Evolutionary conservation across 768 basidiomycete species (phyloP), one percentile per base, ranked within the genome.

Genomic region (Psilocybe cubensis): DNA sequence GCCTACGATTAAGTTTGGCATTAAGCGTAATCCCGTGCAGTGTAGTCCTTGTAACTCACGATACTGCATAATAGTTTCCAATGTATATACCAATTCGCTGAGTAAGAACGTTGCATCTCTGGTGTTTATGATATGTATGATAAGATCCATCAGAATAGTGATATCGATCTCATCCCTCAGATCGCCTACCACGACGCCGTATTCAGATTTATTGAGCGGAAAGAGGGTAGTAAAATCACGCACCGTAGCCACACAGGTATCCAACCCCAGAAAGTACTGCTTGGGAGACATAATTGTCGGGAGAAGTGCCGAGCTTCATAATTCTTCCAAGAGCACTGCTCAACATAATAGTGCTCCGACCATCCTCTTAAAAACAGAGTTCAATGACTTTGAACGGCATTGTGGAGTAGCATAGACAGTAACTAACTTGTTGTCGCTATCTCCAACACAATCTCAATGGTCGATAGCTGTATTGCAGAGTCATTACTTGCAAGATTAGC

Each of bases 401-500:
- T n/a, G n/a, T n/a, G n/a, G 14, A 12, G 48, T 7, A 57, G 6
- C 7, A 25, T 10, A 35, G 4, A 23, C 17, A 14, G 18, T 31
- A n/a, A 35, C 56, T 9, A 11, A 57, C 56, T 33, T 43, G 43
- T 38, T 28, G 44, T 42, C 21, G 41, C 28, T 33, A 51, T 33
- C 12, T 45, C 29, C n/a, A 28, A 25, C 12, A 57, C 31, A 28
- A 52, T 52, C 8, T 52, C 44, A 3, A 57, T 12, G n/a, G 52
- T 42, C n/a, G 45, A n/a, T 24, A n/a, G 35, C 40, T 57, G 48
- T 43, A 33, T 17, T 9, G 44, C 29, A 20, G 11, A 43, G 46
- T 57, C 56, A n/a, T 41, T 35, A 31, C n/a, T 52, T 18, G 8
- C n/a, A 28, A 57, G 56, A 21, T 43, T 43, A 18, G 21, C 50